phyloP scores from a whole-genome alignment of 2,329 filamentous ascomycete genomes.

The Calcarisporium arbuscula region DNA sequence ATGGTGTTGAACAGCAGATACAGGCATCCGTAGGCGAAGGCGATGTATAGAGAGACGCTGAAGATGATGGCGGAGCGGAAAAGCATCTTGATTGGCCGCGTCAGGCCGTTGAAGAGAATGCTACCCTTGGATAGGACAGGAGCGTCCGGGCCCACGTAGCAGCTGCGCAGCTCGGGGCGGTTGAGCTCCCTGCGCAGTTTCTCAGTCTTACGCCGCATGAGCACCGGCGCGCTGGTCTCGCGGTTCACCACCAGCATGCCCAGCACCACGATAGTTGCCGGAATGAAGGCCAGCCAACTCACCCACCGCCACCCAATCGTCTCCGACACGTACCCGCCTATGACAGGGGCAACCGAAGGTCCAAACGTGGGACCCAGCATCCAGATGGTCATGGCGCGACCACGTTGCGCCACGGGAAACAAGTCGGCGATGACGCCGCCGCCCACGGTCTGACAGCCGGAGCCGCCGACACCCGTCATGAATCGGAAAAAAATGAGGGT shows the following conservation, averaged over 20 bases:
- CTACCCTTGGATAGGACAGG: conserved; percentile 15
- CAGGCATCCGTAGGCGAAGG: conserved; percentile 45
- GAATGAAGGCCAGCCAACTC: conserved; percentile 47
- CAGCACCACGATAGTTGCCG: conserved; percentile 17
- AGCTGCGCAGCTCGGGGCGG: conserved; percentile 35
- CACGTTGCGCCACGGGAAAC: conserved; percentile 40
- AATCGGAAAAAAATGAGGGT: conserved; percentile 55
- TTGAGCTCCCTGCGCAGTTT: conserved; percentile 37
- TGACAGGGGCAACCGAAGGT: conserved; percentile 39
- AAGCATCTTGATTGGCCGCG: conserved; percentile 46
- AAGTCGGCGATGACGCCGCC: conserved; percentile 50
- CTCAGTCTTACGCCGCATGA: conserved; percentile 42
- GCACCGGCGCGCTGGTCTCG: conserved; percentile 33
- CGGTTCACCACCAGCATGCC: conserved; percentile 30
- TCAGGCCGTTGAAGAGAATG: conserved; percentile 40
- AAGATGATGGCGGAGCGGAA: conserved; percentile 41
- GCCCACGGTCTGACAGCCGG: conserved; percentile 46
- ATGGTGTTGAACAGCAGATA: conserved; percentile 51
- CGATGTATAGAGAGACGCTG: conserved; percentile 40
- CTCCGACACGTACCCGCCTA: conserved; percentile 43
- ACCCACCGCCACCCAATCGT: conserved; percentile 47
- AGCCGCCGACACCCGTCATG: conserved; percentile 52
- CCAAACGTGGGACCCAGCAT: conserved; percentile 54
- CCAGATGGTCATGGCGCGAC: conserved; percentile 44
- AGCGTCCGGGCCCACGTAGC: conserved; percentile 33